Evolutionary conservation across 306 rosid genomes (phyloP).

Genomic region (Inga laurina): DNA sequence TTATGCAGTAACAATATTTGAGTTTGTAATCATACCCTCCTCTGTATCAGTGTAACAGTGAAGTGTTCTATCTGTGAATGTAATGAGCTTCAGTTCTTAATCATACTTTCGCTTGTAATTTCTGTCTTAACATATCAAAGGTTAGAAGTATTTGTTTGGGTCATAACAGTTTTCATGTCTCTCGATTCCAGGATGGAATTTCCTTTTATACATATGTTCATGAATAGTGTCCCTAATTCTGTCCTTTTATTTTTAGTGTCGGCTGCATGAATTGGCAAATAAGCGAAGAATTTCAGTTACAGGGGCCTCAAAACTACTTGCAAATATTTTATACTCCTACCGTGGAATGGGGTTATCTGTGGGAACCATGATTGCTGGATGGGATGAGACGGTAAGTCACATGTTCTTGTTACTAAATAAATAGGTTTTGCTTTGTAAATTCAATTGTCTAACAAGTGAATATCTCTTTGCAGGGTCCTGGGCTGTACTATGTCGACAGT

Average conservation of each 20-base stretch:
- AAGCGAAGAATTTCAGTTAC: conserved; percentile 94
- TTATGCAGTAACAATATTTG: too few species aligned
- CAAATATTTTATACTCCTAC: conserved; percentile 88
- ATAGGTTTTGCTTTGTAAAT: conserved; percentile 8
- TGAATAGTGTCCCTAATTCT: conserved; percentile 23
- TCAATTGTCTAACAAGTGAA: background rate
- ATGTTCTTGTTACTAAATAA: background rate
- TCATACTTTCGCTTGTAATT: too few species aligned
- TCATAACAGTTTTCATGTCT: background rate
- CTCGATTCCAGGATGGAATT: background rate
- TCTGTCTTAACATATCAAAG: too few species aligned
- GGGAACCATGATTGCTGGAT: conserved; percentile 98
- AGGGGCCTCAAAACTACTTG: conserved; percentile 91
- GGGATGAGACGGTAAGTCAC: conserved; percentile 89
- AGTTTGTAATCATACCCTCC: too few species aligned
- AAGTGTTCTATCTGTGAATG: too few species aligned
- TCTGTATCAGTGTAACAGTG: too few species aligned
- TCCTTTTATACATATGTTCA: background rate
- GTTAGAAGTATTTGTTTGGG: too few species aligned
- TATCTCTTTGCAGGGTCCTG: conserved; percentile 70
- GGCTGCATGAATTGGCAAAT: conserved; percentile 88
- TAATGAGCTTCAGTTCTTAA: too few species aligned
- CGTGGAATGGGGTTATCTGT: conserved; percentile 95
- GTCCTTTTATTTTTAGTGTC: conserved; percentile 55
- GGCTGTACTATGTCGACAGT: conserved; percentile 88